These are phyloP conservation scores for Populus ilicifolia DNA, from an alignment of 345 rosid species.

Conservation along the genomic window DNA sequence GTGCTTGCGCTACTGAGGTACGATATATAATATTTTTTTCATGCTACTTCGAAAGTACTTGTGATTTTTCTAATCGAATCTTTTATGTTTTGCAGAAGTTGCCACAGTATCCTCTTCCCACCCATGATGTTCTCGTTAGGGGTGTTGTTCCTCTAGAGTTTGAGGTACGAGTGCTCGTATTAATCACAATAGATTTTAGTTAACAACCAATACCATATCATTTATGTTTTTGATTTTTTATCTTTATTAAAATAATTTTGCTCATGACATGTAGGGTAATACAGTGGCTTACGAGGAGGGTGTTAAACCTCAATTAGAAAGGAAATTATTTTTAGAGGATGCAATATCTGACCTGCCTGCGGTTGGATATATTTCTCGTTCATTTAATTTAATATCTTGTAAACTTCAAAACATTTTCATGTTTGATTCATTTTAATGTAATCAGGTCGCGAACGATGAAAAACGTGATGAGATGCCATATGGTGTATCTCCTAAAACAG, in stretches of 20 bases:
- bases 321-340: constrained; percentile 43
- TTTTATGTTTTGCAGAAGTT: constrained; percentile 36
- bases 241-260: background rate
- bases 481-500: constrained; percentile 35
- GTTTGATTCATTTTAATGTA: background rate
- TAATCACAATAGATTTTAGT: background rate
- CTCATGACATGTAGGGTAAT: constrained; percentile 29
- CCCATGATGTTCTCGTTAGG: constrained; percentile 60
- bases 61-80: background rate
- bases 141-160: constrained; percentile 57
- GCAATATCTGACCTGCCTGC: constrained; percentile 56
- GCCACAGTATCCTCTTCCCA: constrained; percentile 78
- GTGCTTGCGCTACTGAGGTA: constrained; percentile 58
- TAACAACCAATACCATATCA: background rate
- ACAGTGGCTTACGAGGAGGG: constrained; percentile 49
- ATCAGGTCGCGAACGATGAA: constrained; percentile 45
- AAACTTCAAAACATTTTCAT: background rate
- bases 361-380: constrained; percentile 31
- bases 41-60: background rate
- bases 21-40: background rate
- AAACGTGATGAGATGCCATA: constrained; percentile 44
- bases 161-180: constrained; percentile 37
- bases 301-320: constrained; percentile 21
- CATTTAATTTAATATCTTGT: background rate
- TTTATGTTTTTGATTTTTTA: background rate